phyloP scores from a whole-genome alignment of 768 basidiomycete species.

The Terana coerulea region DNA sequence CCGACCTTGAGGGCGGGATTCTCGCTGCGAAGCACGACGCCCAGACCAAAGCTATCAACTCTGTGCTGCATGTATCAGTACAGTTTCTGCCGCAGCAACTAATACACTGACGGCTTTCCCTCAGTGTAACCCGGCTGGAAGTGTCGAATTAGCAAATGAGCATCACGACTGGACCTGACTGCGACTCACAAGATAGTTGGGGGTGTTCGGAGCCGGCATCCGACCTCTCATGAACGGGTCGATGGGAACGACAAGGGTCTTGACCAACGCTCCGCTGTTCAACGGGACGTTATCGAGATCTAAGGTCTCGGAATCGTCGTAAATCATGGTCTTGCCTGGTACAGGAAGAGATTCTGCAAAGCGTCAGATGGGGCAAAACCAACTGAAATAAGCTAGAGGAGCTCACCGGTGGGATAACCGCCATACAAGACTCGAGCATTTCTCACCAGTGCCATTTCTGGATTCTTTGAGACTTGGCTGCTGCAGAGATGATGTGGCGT shows the following conservation, averaged over 20 bases:
- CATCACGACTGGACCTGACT: too few species aligned
- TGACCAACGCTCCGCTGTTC: conserved; percentile 26
- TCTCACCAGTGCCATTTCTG: conserved; percentile 23
- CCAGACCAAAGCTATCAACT: conserved; percentile 21
- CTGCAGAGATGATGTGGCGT: too few species aligned
- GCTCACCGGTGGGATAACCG: conserved; percentile 25
- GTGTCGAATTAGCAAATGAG: not conserved
- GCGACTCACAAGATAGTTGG: conserved; percentile 2
- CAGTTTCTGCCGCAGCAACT: not conserved
- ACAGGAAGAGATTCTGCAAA: too few species aligned
- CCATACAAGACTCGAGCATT: conserved; percentile 28
- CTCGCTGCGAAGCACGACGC: conserved; percentile 26
- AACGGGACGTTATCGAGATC: conserved; percentile 24
- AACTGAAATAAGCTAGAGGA: too few species aligned
- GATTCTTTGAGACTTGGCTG: too few species aligned
- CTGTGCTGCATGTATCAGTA: conserved; percentile 32
- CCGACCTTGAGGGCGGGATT: conserved; percentile 18
- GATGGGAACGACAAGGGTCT: conserved; percentile 26
- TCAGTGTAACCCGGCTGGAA: conserved; percentile 19
- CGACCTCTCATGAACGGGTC: conserved; percentile 16
- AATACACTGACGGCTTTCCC: conserved; percentile 23
- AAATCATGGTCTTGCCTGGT: conserved; percentile 26
- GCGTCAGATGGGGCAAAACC: too few species aligned
- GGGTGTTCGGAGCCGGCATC: conserved; percentile 11
- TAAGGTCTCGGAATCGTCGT: conserved; percentile 24